A percentile compares a stretch with the other conserved stretches of the same genome.
Evolutionary conservation across 1,284 basidiomycete genomes (phyloP).

Genomic region (Erythrobasidium hasegawianum): DNA sequence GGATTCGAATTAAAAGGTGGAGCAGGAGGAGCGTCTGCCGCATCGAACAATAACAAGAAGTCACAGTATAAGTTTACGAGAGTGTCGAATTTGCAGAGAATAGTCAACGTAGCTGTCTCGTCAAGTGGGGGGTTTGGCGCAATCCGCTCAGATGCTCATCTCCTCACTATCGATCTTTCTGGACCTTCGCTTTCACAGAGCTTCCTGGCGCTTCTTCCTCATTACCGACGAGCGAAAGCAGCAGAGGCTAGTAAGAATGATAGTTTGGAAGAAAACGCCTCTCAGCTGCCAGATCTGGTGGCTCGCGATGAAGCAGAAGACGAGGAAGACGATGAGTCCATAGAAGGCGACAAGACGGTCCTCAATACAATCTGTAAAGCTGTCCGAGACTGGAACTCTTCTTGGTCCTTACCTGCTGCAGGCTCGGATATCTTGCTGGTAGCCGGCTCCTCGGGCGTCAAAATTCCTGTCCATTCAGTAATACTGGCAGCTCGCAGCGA

Average conservation of each 20-base stretch:
- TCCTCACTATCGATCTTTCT: slow-evolving; percentile 58
- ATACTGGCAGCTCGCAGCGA: slow-evolving; percentile 63
- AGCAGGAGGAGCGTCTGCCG: slow-evolving; percentile 45
- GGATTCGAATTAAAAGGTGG: slow-evolving; percentile 25
- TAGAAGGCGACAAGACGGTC: slow-evolving; percentile 55
- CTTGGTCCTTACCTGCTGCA: slow-evolving; percentile 44
- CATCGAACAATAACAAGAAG: slow-evolving; percentile 53
- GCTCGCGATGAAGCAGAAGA: slow-evolving; percentile 5
- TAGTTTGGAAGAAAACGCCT: background rate
- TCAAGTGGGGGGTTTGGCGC: slow-evolving; percentile 86
- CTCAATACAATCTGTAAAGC: slow-evolving; percentile 53
- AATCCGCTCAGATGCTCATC: slow-evolving; percentile 67
- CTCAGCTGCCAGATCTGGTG: background rate
- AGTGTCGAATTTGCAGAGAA: slow-evolving; percentile 76
- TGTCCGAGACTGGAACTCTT: slow-evolving; percentile 46
- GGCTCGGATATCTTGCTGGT: slow-evolving; percentile 64
- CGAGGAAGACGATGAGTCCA: slow-evolving; percentile 44
- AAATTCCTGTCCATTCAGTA: slow-evolving; percentile 63
- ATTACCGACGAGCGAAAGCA: slow-evolving; percentile 46
- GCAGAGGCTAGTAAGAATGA: slow-evolving; percentile 1
- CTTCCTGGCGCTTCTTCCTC: slow-evolving; percentile 62
- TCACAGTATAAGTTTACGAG: slow-evolving; percentile 68
- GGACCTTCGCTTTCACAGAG: slow-evolving; percentile 67
- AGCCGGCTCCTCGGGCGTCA: slow-evolving; percentile 46
- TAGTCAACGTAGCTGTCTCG: slow-evolving; percentile 78